A percentile compares a stretch with the other conserved stretches of the same genome.
phyloP scores from a whole-genome alignment of 164 flowering plant genomes.

The Santalum album region DNA sequence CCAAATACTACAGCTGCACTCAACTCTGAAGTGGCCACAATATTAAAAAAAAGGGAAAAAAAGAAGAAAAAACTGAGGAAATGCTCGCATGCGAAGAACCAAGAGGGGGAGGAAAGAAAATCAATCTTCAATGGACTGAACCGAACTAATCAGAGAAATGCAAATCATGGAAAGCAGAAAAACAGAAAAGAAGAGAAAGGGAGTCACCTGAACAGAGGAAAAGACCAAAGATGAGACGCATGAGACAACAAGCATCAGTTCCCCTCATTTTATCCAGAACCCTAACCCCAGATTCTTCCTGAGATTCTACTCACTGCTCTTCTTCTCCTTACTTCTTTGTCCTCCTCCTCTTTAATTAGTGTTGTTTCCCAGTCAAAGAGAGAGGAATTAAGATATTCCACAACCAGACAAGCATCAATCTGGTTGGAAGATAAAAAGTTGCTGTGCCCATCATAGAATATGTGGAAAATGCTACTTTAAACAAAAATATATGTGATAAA shows the following conservation, averaged over 20 bases:
- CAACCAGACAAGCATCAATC: conserved; percentile 8
- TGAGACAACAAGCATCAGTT: not conserved
- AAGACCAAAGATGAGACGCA: conserved; percentile 15
- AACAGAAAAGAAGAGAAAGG: conserved; percentile 8
- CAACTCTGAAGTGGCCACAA: too few species aligned
- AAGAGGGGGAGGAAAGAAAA: not conserved
- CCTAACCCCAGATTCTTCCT: not conserved
- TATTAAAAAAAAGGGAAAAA: too few species aligned
- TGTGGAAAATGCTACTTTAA: too few species aligned
- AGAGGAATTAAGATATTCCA: conserved; percentile 5
- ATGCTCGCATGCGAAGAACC: not conserved
- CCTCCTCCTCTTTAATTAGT: not conserved
- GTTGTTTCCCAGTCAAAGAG: not conserved
- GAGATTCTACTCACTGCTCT: conserved; percentile 6
- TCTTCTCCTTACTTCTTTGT: conserved; percentile 4
- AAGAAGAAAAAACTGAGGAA: too few species aligned
- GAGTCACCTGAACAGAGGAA: conserved; percentile 23
- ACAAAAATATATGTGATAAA: too few species aligned
- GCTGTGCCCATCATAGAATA: conserved; percentile 1
- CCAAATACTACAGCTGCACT: too few species aligned
- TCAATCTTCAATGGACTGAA: too few species aligned
- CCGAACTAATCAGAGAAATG: too few species aligned
- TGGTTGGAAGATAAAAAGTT: conserved; percentile 5
- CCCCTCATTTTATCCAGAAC: conserved; percentile 4
- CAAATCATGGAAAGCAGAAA: not conserved